Base-by-base conservation (phyloP, 768 basidiomycete genomes). In the Boletus barrowsii region DNA sequence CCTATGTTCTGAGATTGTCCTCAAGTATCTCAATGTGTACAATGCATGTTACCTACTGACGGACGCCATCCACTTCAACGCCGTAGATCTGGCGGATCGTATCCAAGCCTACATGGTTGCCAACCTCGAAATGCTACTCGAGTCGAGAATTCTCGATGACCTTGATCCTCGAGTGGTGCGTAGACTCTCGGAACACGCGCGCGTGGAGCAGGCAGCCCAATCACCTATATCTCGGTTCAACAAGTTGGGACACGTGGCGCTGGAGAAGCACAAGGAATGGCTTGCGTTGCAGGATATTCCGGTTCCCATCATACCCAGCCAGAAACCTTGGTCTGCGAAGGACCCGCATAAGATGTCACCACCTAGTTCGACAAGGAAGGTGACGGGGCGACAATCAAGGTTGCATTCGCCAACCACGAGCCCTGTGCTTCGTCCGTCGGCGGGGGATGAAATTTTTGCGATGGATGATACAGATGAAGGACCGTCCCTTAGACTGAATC, bases 121-220 rank as follows among this genome's bases (percentile, higher is more conserved):
- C 53, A 95, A 93, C 64, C 76, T 96, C 75, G 97, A 99, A 69
- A 83, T 85, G 1, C 78, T 97, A 47, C 79, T 99, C 18, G 93
- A 98, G 65, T 77, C 76, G 33, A 80, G 81, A 17, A 80, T 95
- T 62, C 79, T 99, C 22, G 90, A 94, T 53, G 87, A 87, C 48
- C 78, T 96, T 36, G 77, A 85, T 3, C 65, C 75, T 17, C 77
- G 79, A 33, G 78, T 92, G 20, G 71, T 96, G 58, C 80, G 81
- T 47, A 82, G 86, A 58, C 79, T 99, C 8, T 76, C 86, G 3
- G 63, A 69, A 3, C 87, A 82, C 56, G 75, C 86, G 3, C 75
- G 77, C 17, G 55, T 64, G 10, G 76, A 80, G 42, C 97, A 99
- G 67, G 69, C 72, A 4, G 74, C 76, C 39, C 88, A 88, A 60